Conservation (phyloP, 441 rosid species). For the Croton setiger region DNA sequence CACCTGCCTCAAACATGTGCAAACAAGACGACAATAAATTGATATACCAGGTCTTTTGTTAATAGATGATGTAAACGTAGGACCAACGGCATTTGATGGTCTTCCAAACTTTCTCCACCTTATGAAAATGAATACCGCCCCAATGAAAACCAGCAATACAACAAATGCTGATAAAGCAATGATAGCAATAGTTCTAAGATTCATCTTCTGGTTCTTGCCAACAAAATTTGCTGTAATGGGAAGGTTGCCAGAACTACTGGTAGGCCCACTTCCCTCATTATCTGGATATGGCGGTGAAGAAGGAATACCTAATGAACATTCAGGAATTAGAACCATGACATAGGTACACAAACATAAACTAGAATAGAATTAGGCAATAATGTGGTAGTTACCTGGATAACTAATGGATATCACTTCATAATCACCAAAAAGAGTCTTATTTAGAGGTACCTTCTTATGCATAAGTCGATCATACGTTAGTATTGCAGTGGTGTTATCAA, state of each 20-base stretch:
- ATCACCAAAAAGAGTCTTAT: slow-evolving; percentile 69
- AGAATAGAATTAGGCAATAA: slow-evolving; percentile 15
- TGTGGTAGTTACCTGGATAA: slow-evolving; percentile 71
- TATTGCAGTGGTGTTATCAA: slow-evolving; percentile 90
- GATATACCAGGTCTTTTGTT: slow-evolving; percentile 82
- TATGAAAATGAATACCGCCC: slow-evolving; percentile 55
- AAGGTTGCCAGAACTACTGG: slow-evolving; percentile 59
- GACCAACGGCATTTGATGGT: slow-evolving; percentile 85
- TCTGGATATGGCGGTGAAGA: slow-evolving; percentile 66
- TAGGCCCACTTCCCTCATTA: slow-evolving; percentile 55
- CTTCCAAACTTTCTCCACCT: slow-evolving; percentile 81
- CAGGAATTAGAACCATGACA: slow-evolving; percentile 21
- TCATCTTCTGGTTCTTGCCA: slow-evolving; percentile 67
- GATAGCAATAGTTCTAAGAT: slow-evolving; percentile 60
- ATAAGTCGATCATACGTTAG: slow-evolving; percentile 73
- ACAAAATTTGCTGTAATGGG: slow-evolving; percentile 63
- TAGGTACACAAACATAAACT: slow-evolving; percentile 14
- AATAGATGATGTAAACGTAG: slow-evolving; percentile 54
- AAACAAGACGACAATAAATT: neutral
- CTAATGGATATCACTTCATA: slow-evolving; percentile 66
- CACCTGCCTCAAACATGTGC: neutral
- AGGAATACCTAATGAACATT: slow-evolving; percentile 61
- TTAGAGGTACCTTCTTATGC: slow-evolving; percentile 71
- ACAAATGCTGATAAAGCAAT: slow-evolving; percentile 80
- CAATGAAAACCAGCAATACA: slow-evolving; percentile 63